Base-by-base conservation (phyloP, 148 eudicot genomes). In the Vaccinium vitisidaea region DNA sequence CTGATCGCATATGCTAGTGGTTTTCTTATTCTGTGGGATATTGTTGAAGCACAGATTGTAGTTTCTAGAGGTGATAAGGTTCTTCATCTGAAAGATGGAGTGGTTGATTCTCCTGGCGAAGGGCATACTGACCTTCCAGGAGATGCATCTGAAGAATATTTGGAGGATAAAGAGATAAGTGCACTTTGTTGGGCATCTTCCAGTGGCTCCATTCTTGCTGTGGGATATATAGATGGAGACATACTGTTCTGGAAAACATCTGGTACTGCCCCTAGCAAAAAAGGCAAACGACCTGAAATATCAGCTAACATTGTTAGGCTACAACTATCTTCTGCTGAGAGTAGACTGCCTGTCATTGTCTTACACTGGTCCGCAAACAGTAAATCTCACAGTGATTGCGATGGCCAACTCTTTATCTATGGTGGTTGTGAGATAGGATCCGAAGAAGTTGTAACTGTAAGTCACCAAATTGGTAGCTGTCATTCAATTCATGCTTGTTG, bases 161-260 rank as follows among this genome's bases (percentile, higher is more conserved):
- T 92, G 87, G 90, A 88, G 81, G 94, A 91, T 84, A 94, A 94
- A 89, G 94, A 94, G 86, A 92, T 94, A 84, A 91, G 93, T 87
- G 92, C 94, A 81, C 91, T 91, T 67, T 94, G 94, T 88, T 94
- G 97, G 97, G 94, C 93, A 81, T 94, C 97, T 86, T 89, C 90
- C 36, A 84, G 50, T 84, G 94, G 97, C 54, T 89, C 91, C 27
- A 89, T 91, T 86, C 88, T 94, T 70, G 94, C 97, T 75, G 94
- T 92, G 49, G 97, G 97, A 61, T 94, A 94, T 89, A 84, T 91
- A 63, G 97, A 94, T 83, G 97, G 97, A 80, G 94, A 94, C 85
- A 91, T 94, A 80, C 85, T 94, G 84, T 90, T 94, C 25, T 94
- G 97, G 97, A 87, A 92, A 81, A 87, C 92, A 83, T 82, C 92